Base-by-base conservation (phyloP, 352 stramenopile genomes). In the Pythium dissimile region DNA sequence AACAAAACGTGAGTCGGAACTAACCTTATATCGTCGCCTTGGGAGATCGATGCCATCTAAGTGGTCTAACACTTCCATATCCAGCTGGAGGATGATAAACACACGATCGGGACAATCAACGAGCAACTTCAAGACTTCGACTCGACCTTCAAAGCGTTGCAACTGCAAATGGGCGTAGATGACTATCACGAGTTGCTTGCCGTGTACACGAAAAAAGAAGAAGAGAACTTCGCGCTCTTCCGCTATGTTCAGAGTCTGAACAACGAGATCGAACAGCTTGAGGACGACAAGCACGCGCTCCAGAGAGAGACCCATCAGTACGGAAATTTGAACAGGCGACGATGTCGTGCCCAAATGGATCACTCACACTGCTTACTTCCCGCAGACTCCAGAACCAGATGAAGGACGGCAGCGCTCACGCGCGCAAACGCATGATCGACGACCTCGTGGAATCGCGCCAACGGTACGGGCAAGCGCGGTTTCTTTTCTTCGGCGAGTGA, bases 211-310 rank as follows among this genome's bases (percentile, higher is more conserved):
- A 89, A 76, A 50, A 82, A 80, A 34, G 82, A 92, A 49, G 82
- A 89, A 39, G 79, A 92, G 24, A 90, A 92, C 52, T 89, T 92
- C 50, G 77, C 82, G 6, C 71, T 88, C 38, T 92, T 89, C 31
- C 75, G 78, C 47, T 89, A 92, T 58, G 74, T 92, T 32, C 82
- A 92, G 44, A 89, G 68, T 46, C 78, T 86, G 15, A 89, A 81
- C 60, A 89, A 89, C 49, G 82, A 92, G 56, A 73, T 84, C 30
- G 79, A 89, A 59, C 82, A 92, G 46, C 78, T 92, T 23, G 82
- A 92, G 49, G 80, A 92, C n/a, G 80, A 92, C 54, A 89, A 87
- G 38, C 49, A 72, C 16, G 65, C 52, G 9, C 55, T 89, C 8
- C 77, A 86, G 52, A 37, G 59, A 15, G 80, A 92, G 39, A 83